A percentile compares a stretch with the other conserved stretches of the same genome.
Evolutionary conservation across 208 protist species (phyloP).

Genomic region (Leishmania tarentolae): DNA sequence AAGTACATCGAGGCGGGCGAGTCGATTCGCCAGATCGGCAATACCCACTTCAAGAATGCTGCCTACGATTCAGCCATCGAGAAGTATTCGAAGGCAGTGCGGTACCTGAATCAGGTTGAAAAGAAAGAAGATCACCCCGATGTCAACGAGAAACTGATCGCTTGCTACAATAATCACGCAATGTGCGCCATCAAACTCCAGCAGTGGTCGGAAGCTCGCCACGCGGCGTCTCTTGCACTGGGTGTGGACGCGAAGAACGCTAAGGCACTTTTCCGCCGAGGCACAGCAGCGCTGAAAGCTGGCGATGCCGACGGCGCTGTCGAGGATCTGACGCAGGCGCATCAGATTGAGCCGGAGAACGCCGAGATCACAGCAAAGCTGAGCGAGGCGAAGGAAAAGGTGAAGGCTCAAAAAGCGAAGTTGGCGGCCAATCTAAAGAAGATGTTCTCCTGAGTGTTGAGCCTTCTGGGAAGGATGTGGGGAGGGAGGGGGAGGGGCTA

Average conservation of each 20-base stretch:
- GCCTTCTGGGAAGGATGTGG: neutral
- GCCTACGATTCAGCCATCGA: constrained; percentile 64
- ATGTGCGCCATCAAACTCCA: constrained; percentile 76
- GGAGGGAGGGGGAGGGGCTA: too few relatives aligned
- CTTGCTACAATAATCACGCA: constrained; percentile 89
- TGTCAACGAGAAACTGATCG: constrained; percentile 70
- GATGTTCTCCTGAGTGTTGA: constrained; percentile 75
- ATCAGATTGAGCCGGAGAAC: constrained; percentile 74
- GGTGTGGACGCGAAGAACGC: constrained; percentile 74
- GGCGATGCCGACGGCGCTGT: constrained; percentile 73
- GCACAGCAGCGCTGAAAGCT: constrained; percentile 54
- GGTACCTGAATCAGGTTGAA: constrained; percentile 58
- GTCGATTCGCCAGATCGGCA: constrained; percentile 79
- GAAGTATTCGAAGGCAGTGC: constrained; percentile 87
- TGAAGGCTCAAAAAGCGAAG: constrained; percentile 83
- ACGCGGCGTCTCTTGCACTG: constrained; percentile 61
- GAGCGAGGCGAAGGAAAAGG: constrained; percentile 72
- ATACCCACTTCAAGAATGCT: constrained; percentile 70
- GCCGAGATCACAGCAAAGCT: constrained; percentile 69
- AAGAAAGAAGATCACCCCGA: constrained; percentile 46
- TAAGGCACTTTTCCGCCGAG: constrained; percentile 89
- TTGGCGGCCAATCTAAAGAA: constrained; percentile 81
- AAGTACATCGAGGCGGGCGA: constrained; percentile 68
- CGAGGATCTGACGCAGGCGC: constrained; percentile 61
- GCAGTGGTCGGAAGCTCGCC: constrained; percentile 54